These are phyloP conservation scores for Grifola frondosa DNA, from an alignment of 1,284 basidiomycete species.

Conservation along the genomic window DNA sequence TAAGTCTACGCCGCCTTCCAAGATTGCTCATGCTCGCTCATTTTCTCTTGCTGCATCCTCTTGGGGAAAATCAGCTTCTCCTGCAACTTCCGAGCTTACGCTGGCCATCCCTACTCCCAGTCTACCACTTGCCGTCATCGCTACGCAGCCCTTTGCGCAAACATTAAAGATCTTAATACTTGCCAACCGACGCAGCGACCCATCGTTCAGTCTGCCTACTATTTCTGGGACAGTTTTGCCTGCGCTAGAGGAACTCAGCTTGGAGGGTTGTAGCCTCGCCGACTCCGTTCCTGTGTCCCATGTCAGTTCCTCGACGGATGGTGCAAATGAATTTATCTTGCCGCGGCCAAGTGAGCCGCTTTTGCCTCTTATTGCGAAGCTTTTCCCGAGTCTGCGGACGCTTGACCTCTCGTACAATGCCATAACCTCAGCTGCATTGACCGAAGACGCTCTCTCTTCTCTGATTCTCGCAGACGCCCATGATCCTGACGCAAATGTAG, in stretches of 20 bases:
- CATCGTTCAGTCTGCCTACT: slow-evolving; percentile 54
- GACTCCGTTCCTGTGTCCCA: slow-evolving; percentile 51
- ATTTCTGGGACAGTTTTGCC: slow-evolving; percentile 50
- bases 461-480: slow-evolving; percentile 44
- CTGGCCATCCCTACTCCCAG: slow-evolving; percentile 64
- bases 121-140: slow-evolving; percentile 61
- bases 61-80: slow-evolving; percentile 11
- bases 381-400: slow-evolving; percentile 67
- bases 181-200: slow-evolving; percentile 63
- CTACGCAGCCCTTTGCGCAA: slow-evolving; percentile 57
- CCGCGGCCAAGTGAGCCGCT: slow-evolving; percentile 49
- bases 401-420: slow-evolving; percentile 75
- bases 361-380: slow-evolving; percentile 52
- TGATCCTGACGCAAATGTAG: background rate
- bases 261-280: slow-evolving; percentile 68
- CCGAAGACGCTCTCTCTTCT: slow-evolving; percentile 41
- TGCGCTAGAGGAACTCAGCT: slow-evolving; percentile 62
- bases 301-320: slow-evolving; percentile 24
- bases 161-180: slow-evolving; percentile 61
- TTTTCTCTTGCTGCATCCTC: slow-evolving; percentile 52
- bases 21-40: slow-evolving; percentile 52
- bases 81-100: slow-evolving; percentile 33
- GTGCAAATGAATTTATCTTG: slow-evolving; percentile 33
- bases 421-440: slow-evolving; percentile 53
- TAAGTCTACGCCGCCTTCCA: slow-evolving; percentile 52